Evolutionary conservation across 2,329 filamentous ascomycete genomes (phyloP), one percentile per base, ranked within the genome.

Genomic region (Fusarium fujikuroi): DNA sequence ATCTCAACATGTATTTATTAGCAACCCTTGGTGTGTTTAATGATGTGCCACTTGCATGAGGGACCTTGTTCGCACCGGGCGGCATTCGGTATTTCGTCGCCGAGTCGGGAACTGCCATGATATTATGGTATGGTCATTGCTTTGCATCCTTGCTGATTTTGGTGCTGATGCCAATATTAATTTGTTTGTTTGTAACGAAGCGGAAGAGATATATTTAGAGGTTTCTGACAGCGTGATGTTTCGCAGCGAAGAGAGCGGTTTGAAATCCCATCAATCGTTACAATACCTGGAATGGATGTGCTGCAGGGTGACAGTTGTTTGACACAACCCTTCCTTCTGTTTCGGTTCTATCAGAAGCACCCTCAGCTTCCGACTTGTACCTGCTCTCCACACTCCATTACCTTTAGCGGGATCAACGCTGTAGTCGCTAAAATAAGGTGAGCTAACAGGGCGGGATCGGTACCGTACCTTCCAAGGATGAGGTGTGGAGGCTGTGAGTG

Each of bases 61-160:
- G 53, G 52, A 59, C 36, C 34, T 58, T 69, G 65, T 63, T 52
- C 32, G 25, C 52, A 44, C 40, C 30, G 39, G 59, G 36, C 71
- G 71, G 67, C 67, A 69, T 74, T 74, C 71, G 71, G 71, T 72
- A 74, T 69, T 63, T 63, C 63, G 49, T 59, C 70, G 58, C 62
- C 53, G 49, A 71, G 66, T 73, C 69, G 53, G 65, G 56, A 59
- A 44, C 57, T 71, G 34, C 49, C 66, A 52, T 59, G 32, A 37
- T 30, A 50, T 59, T 58, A 37, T 58, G 42, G 32, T 58, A 50
- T 58, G 46, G 42, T 54, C 43, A 34, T 25, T 40, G 28, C 52
- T 53, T 44, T n/a, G 16, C 28, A 50, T 47, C 44, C 54, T 72
- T 63, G 66, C 28, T 73, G 67, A 36, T 37, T 43, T 39, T 43